A percentile compares a stretch with the other conserved stretches of the same genome.
phyloP scores from a whole-genome alignment of 2,329 filamentous ascomycete genomes.

The Xylaria sp. region DNA sequence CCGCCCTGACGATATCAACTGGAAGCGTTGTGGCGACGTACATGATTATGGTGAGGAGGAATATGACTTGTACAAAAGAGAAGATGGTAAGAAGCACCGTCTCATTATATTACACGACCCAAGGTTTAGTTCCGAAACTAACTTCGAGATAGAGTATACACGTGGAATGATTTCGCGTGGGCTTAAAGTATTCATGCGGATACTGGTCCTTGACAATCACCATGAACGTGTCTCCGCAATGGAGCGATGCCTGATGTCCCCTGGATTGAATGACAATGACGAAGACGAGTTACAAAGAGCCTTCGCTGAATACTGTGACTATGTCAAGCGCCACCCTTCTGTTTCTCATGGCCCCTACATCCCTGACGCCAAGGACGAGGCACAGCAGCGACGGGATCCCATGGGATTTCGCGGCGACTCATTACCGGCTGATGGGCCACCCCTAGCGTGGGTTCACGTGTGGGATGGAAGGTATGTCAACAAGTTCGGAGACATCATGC shows the following conservation, averaged over 20 bases:
- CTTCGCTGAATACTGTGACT: background rate
- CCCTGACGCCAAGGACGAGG: background rate
- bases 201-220: slow-evolving; percentile 10
- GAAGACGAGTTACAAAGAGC: background rate
- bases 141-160: slow-evolving; percentile 3
- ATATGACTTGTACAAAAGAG: background rate
- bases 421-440: slow-evolving; percentile 17
- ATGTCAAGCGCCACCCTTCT: background rate
- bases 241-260: slow-evolving; percentile 1
- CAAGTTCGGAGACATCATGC: slow-evolving; percentile 21
- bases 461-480: slow-evolving; percentile 31
- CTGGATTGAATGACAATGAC: too few relatives aligned
- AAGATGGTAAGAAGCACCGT: background rate
- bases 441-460: slow-evolving; percentile 28
- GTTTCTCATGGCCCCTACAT: background rate
- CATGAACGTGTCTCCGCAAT: slow-evolving; percentile 5
- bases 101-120: background rate
- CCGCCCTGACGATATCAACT: background rate
- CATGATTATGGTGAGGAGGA: too few relatives aligned
- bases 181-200: slow-evolving; percentile 4
- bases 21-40: background rate
- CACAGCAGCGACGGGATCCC: background rate
- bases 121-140: background rate
- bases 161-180: slow-evolving; percentile 11
- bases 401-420: slow-evolving; percentile 13